Conservation (phyloP, 352 stramenopile genomes). For the Chrysophaeum taylorii region DNA sequence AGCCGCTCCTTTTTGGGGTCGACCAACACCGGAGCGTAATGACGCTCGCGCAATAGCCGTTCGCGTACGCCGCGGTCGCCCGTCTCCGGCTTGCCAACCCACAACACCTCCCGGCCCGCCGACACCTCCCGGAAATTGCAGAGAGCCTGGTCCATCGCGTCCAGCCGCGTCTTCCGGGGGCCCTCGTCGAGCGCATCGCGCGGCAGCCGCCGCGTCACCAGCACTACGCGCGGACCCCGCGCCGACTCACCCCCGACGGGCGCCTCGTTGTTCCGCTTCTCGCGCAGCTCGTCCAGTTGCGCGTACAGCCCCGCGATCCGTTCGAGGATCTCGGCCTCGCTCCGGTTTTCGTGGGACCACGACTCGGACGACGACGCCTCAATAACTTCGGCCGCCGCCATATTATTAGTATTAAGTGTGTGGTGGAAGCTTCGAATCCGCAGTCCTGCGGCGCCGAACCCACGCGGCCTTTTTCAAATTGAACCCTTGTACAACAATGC, state of each 20-base stretch:
- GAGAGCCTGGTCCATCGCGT: conserved; percentile 12
- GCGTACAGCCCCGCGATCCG: conserved; percentile 1
- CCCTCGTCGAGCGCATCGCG: neutral
- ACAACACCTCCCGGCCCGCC: neutral
- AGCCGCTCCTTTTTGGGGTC: conserved; percentile 2
- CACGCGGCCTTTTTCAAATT: no score
- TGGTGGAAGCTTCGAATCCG: no score
- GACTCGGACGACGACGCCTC: no score
- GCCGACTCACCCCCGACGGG: neutral
- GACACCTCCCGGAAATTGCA: neutral
- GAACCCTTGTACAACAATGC: no score
- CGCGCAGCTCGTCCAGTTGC: conserved; percentile 7
- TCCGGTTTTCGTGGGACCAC: no score
- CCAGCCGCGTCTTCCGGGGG: neutral
- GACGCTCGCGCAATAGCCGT: neutral
- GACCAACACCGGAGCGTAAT: neutral
- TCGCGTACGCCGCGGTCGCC: neutral
- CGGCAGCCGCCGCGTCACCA: neutral
- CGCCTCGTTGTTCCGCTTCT: neutral
- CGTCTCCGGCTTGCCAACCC: neutral
- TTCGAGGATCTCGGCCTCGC: neutral
- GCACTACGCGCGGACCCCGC: neutral
- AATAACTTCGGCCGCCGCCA: no score
- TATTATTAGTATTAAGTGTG: no score
- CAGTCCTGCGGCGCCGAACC: no score